Base-by-base conservation (phyloP, 2,329 filamentous ascomycete genomes). In the Apiospora koreana region DNA sequence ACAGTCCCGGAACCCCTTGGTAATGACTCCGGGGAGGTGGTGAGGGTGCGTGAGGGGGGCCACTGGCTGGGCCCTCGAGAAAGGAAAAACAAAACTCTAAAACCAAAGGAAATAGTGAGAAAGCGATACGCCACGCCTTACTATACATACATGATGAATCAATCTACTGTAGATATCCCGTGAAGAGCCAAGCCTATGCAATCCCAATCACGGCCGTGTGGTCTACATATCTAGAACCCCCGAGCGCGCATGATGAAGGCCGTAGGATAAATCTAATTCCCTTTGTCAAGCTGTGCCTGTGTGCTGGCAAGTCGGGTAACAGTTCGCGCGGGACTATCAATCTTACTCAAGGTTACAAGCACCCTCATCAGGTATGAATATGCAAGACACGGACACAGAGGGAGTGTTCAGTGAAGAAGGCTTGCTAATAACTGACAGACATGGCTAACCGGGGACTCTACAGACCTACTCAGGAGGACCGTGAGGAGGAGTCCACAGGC, bases 1-100 rank as follows among this genome's bases (percentile, higher is more conserved):
- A 62, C 54, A 62, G 54, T 62, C 54, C 54, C 54, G 54, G 54
- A 38, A 62, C 54, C 54, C 54, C 54, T 62, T 35, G 31, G 54
- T 38, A 18, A 62, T 18, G 54, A 62, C 54, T n/a, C 54, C 54
- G 54, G 54, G 54, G 50, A 35, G 50, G 28, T 58, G 50, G 50
- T 58, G 48, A 54, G 14, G 42, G 25, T 58, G 50, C 50, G 28
- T 58, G 28, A 58, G 50, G 50, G 50, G n/a, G n/a, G n/a, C 50
- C 54, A 62, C 31, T n/a, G 54, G 31, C 31, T 62, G 54, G 54
- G 54, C 54, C 54, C 48, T 28, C 54, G n/a, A n/a, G n/a, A n/a
- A n/a, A n/a, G n/a, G n/a, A 25, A 38, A 62, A 18, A 43, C 14
- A 38, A 43, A 62, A 62, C 54, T 62, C 54, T 62, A 62, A 62